phyloP scores from a whole-genome alignment of 1,139 yeast genomes.

The Taphrina pruni region DNA sequence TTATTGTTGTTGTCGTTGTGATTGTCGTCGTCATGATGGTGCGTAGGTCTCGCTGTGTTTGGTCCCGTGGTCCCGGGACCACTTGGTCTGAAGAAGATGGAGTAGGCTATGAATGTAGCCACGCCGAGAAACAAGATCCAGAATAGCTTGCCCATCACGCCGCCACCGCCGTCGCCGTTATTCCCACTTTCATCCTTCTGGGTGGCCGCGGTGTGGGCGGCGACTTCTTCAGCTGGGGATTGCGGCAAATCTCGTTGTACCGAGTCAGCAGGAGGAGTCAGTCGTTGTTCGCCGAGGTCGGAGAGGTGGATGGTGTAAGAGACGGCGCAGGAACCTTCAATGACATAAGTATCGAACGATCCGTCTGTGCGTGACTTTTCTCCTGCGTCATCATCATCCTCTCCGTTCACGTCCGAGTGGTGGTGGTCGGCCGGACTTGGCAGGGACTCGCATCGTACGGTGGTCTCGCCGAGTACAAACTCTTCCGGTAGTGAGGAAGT shows the following conservation, averaged over 20 bases:
- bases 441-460: slow-evolving; percentile 1
- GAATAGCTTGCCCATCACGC: neutral
- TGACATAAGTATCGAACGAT: neutral
- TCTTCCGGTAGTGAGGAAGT: slow-evolving; percentile 43
- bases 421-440: neutral
- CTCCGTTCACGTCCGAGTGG: neutral
- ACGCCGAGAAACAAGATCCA: slow-evolving; percentile 6
- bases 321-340: slow-evolving; percentile 21
- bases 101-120: slow-evolving; percentile 9
- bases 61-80: neutral
- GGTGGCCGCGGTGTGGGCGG: neutral
- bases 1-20: neutral
- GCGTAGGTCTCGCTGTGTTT: neutral
- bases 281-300: slow-evolving; percentile 3
- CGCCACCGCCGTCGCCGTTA: no score
- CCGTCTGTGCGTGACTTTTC: slow-evolving; percentile 3
- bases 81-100: neutral
- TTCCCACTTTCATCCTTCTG: neutral
- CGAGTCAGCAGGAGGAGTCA: no score
- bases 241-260: slow-evolving; percentile 1
- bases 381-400: neutral
- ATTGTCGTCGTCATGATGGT: no score
- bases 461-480: slow-evolving; percentile 28
- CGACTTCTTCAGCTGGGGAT: slow-evolving; percentile 1
- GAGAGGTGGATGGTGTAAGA: neutral